A percentile compares a stretch with the other conserved stretches of the same genome.
Conservation (phyloP, 805 yeast genomes). For the Wickerhamiella qilinensis region DNA sequence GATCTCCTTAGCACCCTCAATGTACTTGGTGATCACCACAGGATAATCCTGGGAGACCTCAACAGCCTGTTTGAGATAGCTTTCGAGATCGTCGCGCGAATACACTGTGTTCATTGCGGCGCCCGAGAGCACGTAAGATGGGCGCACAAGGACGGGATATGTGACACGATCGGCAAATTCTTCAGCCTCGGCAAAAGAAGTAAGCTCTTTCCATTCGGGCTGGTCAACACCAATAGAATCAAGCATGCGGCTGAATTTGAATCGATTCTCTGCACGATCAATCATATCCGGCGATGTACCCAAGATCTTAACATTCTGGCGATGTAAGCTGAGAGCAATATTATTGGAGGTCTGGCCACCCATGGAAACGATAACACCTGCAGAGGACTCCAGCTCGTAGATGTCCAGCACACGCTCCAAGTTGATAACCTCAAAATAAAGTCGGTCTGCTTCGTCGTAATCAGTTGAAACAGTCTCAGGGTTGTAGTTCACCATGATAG, state of each 20-base stretch:
- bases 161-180: conserved; percentile 77
- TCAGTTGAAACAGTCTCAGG: conserved; percentile 99
- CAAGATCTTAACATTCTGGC: conserved; percentile 85
- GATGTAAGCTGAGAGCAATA: conserved; percentile 80
- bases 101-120: conserved; percentile 98
- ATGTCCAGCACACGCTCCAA: conserved; percentile 89
- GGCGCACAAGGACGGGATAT: conserved; percentile 93
- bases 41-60: conserved; percentile 97
- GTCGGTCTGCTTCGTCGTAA: conserved; percentile 93
- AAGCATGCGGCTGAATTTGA: conserved; percentile 93
- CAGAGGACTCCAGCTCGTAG: conserved; percentile 76
- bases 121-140: conserved; percentile 92
- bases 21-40: conserved; percentile 90
- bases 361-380: conserved; percentile 91
- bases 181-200: conserved; percentile 85
- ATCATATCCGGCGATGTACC: conserved; percentile 98
- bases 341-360: conserved; percentile 98
- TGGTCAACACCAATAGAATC: conserved; percentile 95
- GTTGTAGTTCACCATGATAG: conserved; percentile 93
- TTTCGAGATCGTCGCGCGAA: conserved; percentile 72
- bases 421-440: conserved; percentile 89
- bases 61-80: conserved; percentile 82
- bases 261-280: conserved; percentile 95
- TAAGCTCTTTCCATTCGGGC: conserved; percentile 97
- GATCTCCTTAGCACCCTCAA: conserved; percentile 92